Conservation (phyloP, 306 rosid genomes). For the Vachellia collinsii region DNA sequence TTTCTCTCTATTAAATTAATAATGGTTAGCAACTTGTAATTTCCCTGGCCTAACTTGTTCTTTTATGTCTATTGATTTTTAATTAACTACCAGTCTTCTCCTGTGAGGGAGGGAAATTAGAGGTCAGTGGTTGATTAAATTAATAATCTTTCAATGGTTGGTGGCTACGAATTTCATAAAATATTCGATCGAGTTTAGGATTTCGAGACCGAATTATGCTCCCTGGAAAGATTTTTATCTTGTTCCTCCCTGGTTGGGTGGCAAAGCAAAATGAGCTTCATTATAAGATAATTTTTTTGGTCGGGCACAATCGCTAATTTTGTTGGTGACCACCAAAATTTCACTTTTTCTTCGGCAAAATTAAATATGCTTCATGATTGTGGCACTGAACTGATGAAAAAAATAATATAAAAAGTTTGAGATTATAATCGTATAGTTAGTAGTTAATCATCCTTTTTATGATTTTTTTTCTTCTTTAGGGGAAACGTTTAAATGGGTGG, state of each 20-base stretch:
- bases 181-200: neutral
- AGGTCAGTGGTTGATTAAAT: slow-evolving; percentile 15
- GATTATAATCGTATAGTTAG: neutral
- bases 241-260: slow-evolving; percentile 26
- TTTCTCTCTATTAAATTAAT: neutral
- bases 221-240: slow-evolving; percentile 29
- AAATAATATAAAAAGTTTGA: neutral
- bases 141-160: slow-evolving; percentile 11
- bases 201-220: slow-evolving; percentile 42
- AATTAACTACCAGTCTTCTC: neutral
- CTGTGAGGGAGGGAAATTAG: slow-evolving; percentile 20
- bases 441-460: neutral
- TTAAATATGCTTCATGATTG: slow-evolving; percentile 24
- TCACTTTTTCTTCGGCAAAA: slow-evolving; percentile 12
- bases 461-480: neutral
- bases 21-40: slow-evolving; percentile 11
- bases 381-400: neutral
- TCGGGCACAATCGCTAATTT: slow-evolving; percentile 11
- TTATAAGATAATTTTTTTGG: slow-evolving; percentile 25
- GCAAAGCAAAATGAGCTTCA: slow-evolving; percentile 34
- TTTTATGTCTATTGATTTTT: neutral
- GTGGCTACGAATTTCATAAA: slow-evolving; percentile 3
- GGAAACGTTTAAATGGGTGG: neutral
- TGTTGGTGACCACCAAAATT: slow-evolving; percentile 10
- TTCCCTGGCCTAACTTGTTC: slow-evolving; percentile 30